Base-by-base conservation (phyloP, 805 yeast species). In the Priceomyces fermenticarens region DNA sequence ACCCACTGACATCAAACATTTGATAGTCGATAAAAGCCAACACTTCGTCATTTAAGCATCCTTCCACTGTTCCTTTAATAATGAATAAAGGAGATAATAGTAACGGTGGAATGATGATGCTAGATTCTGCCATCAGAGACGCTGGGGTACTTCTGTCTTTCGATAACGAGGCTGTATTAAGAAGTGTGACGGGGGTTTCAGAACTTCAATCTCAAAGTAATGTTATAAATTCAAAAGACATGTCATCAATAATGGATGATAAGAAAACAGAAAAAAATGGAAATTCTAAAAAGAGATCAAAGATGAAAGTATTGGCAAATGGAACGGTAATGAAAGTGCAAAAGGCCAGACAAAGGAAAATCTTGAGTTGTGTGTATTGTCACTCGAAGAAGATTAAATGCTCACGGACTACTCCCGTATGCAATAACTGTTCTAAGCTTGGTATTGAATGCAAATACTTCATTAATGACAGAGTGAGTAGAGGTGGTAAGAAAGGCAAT, bases 331-430 rank as follows among this genome's bases (percentile, higher is more conserved):
- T 76, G 65, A 80, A 80, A 55, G 75, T 78, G 12, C 86, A 80
- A 49, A 77, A 75, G 43, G 65, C 80, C 3, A 72, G 86, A 45
- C 86, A 80, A 55, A 55, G 86, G 40, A 73, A 73, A 50, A 78
- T 80, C 33, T 63, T 75, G 33, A 70, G 77, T 39, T 80, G 85
- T 54, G 71, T 75, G 11, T 64, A 81, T 35, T 80, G 85, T 51
- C 82, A 80, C 51, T 70, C 76, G 32, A 79, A 77, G 57, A 81
- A 81, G 59, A 73, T 80, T 44, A 79, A 78, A 48, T 82, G 87
- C 56, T 75, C 79, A n/a, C 70, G 81, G 44, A 71, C 67, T 31
- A 72, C 69, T 32, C 87, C 86, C 1, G 61, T 73, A 11, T 83
- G 87, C 52, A 62, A 67, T 20, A 71, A 72, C 46, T 82, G 88